Conservation (phyloP, 768 basidiomycete genomes). For the Tricholoma matsutake region DNA sequence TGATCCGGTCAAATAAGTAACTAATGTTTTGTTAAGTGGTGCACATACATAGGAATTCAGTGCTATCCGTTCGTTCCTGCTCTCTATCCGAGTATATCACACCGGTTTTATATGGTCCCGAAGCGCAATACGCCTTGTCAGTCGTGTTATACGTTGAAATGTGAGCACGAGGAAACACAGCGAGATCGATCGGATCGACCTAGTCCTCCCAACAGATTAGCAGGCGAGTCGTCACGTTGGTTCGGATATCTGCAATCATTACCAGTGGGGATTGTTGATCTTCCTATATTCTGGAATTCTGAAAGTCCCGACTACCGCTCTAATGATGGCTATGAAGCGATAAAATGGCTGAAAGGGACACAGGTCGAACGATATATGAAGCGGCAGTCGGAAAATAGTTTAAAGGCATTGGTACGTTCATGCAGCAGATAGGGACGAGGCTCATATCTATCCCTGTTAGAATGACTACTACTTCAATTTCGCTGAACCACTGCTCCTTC, state of each 20-base stretch:
- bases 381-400: neutral
- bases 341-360: constrained; percentile 41
- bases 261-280: constrained; percentile 47
- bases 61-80: constrained; percentile 61
- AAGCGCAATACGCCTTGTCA: constrained; percentile 58
- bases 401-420: constrained; percentile 13
- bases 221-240: constrained; percentile 53
- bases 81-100: constrained; percentile 43
- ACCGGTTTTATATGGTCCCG: constrained; percentile 48
- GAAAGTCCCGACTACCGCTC: constrained; percentile 5
- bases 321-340: constrained; percentile 29
- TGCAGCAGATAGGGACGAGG: neutral
- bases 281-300: constrained; percentile 60
- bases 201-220: constrained; percentile 36
- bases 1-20: neutral
- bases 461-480: constrained; percentile 33
- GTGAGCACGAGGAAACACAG: constrained; percentile 37
- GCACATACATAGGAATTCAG: constrained; percentile 56
- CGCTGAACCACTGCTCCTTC: constrained; percentile 30
- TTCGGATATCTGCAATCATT: constrained; percentile 64
- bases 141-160: constrained; percentile 64
- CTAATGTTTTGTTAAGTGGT: constrained; percentile 44
- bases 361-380: constrained; percentile 26
- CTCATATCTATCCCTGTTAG: neutral
- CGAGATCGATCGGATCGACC: constrained; percentile 2